Evolutionary conservation across 2,329 filamentous ascomycete species (phyloP), one percentile per base, ranked within the genome.

Genomic region (Fusarium odoratissimum): DNA sequence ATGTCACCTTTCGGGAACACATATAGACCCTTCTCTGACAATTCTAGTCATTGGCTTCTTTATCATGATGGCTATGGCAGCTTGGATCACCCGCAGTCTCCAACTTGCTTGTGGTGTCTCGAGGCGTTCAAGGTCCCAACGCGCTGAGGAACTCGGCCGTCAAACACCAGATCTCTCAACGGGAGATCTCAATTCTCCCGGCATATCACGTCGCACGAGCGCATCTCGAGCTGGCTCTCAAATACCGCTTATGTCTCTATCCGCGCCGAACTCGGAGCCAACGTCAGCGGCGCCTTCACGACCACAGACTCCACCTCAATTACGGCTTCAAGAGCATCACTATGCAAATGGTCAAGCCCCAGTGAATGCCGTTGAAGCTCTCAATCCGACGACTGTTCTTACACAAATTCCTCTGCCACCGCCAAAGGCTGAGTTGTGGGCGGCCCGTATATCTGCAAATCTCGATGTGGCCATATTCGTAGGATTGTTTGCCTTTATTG

Each of bases 1-100:
- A 73, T 76, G 86, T 78, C 11, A 9, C 28, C 14, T 14, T 37
- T 23, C 17, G 13, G n/a, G 16, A 11, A 19, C 28, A 37, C 21
- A 33, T 30, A 23, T 25, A 19, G 11, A 19, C 11, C 14, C 21
- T 19, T 38, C 9, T 35, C 54, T 49, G 37, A 59, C 56, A 35
- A 21, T 71, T 5, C 1, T 57, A 90, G 88, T 89, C 8, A 77
- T 89, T 46, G 89, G 88, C 19, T 91, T 89, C 78, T 73, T 87
- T 17, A 79, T 84, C 45, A 86, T 88, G 81, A 84, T 89, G 77
- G 79, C 83, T 9, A 76, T 85, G 49, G 87, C 87, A 19, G 87
- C 88, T 8, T 90, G 87, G 77, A 81, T 89, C 77, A 87, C 87
- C 1, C 84, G 88, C 19, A 83, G 81, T 11, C 80, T 91, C 6